Conservation (phyloP, 331 rosid genomes). For the Pyracantha coccinea region DNA sequence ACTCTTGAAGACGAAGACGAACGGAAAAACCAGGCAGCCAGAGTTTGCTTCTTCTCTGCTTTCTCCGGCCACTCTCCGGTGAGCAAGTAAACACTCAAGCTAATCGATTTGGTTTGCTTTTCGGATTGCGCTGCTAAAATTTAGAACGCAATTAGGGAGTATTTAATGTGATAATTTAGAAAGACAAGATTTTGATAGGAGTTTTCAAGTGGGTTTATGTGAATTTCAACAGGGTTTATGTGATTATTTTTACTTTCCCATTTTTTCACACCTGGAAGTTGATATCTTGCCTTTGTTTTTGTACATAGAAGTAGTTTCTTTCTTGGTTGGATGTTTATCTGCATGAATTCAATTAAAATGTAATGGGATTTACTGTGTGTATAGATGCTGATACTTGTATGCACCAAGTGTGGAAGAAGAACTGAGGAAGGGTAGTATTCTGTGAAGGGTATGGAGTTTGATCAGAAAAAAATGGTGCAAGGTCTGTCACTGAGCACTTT, state of each 20-base stretch:
- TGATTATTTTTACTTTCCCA: not conserved
- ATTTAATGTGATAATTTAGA: not conserved
- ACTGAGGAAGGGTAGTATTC: not conserved
- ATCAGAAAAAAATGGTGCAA: conserved; percentile 52
- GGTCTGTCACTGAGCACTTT: conserved; percentile 52
- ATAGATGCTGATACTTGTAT: not conserved
- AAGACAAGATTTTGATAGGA: conserved; percentile 3
- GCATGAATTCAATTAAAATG: not conserved
- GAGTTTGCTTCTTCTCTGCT: not conserved
- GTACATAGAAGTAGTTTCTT: no score
- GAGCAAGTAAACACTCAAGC: not conserved
- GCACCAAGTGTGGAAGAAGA: not conserved
- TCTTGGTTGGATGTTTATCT: not conserved
- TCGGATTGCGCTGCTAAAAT: not conserved
- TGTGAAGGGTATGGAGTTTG: not conserved
- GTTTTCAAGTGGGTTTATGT: not conserved
- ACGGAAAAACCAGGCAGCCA: not conserved
- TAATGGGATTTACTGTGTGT: not conserved
- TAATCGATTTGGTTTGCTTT: not conserved
- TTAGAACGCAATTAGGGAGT: not conserved
- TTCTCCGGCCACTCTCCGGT: conserved; percentile 9
- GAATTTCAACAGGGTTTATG: not conserved
- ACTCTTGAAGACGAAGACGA: not conserved
- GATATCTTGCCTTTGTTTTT: not conserved
- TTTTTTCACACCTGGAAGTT: not conserved